Evolutionary conservation across 2,329 filamentous ascomycete genomes (phyloP).

Genomic region (Aureobasidium mangrovei): DNA sequence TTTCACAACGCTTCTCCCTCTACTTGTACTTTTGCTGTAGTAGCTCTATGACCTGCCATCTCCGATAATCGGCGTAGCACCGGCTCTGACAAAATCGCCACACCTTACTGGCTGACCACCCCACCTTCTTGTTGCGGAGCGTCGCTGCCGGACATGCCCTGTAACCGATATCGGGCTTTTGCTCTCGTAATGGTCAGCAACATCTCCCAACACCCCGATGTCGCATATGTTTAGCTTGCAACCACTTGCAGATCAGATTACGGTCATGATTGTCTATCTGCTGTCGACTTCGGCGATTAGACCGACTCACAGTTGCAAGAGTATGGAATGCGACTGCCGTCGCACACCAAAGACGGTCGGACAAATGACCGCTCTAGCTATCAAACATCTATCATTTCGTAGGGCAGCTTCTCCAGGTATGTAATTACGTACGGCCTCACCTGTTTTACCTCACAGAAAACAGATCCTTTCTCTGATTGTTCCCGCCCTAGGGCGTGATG

Average conservation of each 20-base stretch:
- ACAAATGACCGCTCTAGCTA: too few species aligned
- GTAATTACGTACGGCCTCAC: neutral
- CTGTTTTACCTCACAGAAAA: neutral
- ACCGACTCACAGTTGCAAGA: too few species aligned
- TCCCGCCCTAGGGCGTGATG: conserved; percentile 4
- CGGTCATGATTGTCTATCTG: neutral
- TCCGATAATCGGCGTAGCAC: neutral
- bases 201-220: neutral
- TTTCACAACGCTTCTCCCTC: neutral
- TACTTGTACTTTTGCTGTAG: conserved; percentile 7
- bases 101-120: neutral
- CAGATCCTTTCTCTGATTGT: neutral
- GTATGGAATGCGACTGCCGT: too few species aligned
- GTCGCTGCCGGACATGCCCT: neutral
- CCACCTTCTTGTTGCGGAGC: neutral
- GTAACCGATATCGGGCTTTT: neutral
- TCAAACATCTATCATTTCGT: neutral
- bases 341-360: too few species aligned
- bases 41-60: conserved; percentile 3
- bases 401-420: neutral
- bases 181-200: neutral
- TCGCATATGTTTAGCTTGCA: neutral
- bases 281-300: neutral
- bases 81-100: neutral
- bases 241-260: neutral